Evolutionary conservation across 495 filamentous ascomycete species (phyloP).

Genomic region (Trichoderma virens): DNA sequence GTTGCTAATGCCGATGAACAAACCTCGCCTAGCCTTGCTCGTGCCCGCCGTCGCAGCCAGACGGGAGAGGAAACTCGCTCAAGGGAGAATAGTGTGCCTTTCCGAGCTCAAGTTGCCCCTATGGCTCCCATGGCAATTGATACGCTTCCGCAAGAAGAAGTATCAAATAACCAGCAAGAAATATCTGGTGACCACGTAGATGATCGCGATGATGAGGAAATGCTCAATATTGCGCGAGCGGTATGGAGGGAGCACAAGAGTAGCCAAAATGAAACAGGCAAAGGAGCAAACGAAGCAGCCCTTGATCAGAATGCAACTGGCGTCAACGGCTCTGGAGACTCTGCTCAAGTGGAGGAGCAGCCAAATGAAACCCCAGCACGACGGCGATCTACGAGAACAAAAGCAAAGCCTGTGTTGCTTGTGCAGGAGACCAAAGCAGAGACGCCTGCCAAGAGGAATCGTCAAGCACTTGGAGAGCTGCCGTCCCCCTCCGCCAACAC

Average conservation of each 20-base stretch:
- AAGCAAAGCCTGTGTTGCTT: not conserved
- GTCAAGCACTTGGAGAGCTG: not conserved
- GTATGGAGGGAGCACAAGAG: conserved; percentile 2
- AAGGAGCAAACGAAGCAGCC: no score
- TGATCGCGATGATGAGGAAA: conserved; percentile 7
- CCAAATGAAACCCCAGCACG: not conserved
- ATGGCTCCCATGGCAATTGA: conserved; percentile 2
- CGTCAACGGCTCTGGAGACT: not conserved
- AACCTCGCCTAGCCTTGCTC: conserved; percentile 6
- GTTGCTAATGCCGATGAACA: not conserved
- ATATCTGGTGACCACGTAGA: not conserved
- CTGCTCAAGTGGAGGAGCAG: not conserved
- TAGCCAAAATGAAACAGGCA: not conserved
- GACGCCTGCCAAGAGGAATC: not conserved
- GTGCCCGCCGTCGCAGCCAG: conserved; percentile 8
- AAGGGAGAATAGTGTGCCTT: not conserved
- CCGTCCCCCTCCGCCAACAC: conserved; percentile 9
- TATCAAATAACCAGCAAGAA: not conserved
- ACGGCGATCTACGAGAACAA: not conserved
- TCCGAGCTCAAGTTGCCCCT: not conserved
- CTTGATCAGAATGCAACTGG: not conserved
- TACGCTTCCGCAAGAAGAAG: not conserved
- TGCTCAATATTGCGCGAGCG: not conserved
- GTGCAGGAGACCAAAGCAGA: not conserved
- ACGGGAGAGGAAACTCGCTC: conserved; percentile 3